Base-by-base conservation (phyloP, 140 eudicot genomes). In the Oenanthe javanica region DNA sequence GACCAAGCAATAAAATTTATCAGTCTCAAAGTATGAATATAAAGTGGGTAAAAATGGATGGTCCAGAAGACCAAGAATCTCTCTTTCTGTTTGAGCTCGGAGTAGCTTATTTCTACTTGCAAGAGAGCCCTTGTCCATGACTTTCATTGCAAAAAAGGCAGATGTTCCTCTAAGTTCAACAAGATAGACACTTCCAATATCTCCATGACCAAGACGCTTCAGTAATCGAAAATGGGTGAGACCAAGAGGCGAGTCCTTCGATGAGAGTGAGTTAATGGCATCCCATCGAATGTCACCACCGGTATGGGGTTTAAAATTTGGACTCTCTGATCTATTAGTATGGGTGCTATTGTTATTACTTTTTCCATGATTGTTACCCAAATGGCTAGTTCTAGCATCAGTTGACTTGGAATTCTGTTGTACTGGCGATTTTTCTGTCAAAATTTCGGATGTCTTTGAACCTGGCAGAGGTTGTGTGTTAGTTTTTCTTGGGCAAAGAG, bases 261-360 rank as follows among this genome's bases (percentile, higher is more conserved):
- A 81, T 75, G 81, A 61, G 52, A 73, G 69, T n/a, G 83, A 81
- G 70, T 54, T 81, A n/a, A 86, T 81, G 78, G 89, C 89, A 79
- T 86, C 89, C 89, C 89, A 86, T 61, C 89, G 81, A 45, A 79
- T 80, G 76, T 86, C 89, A 36, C 87, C 87, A 5, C 89, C 89
- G 8, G 89, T 86, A 71, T 86, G 89, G 73, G 89, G 89, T 74
- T 79, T 86, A 48, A 83, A 72, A 36, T 82, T 75, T 43, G 77
- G 74, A 79, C 77, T 45, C 63, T 86, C 89, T 70, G 69, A 19
- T 73, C 85, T 86, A 50, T 81, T 79, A 73, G 82, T 78, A 6
- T 77, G 72, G 57, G 8, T 77, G 52, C 77, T 74, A 31, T 59
- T 77, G 74, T 76, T 55, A 43, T 78, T 46, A 10, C 69, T 67